Base-by-base conservation (phyloP, 257 asterid species). In the Solanum arcanum region DNA sequence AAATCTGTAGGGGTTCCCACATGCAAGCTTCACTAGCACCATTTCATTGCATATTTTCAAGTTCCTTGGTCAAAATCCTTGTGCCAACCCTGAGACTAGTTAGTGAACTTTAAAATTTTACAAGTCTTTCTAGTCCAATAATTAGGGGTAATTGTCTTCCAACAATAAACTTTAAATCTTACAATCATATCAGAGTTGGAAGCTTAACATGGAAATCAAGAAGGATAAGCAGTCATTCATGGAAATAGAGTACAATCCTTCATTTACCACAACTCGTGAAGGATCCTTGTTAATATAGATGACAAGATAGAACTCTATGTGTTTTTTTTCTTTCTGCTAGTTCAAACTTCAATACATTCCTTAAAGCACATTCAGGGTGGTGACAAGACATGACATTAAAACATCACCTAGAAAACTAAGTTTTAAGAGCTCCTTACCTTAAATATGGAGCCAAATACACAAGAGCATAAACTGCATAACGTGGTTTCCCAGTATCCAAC, bases 391-490 rank as follows among this genome's bases (percentile, higher is more conserved):
- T 74, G 8, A 29, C 44, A 42, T 39, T n/a, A 69, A 7, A 66
- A 42, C 80, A 15, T 84, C 66, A 62, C 2, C 80, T 41, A 66
- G 64, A 84, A 66, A 66, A 14, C 23, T 29, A 25, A n/a, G 11
- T 47, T 59, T 78, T 74, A 37, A 12, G 64, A 83, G 86, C 18
- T 56, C 60, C 83, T 78, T 88, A 97, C 98, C 99, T 97, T 93
- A 97, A 81, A 90, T 95, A 97, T 86, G 98, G 99, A 88, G 98
- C 98, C 90, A 97, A 93, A 88, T 97, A 97, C 72, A 93, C 98
- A 69, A 95, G 89, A 83, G 98, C 98, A 91, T 95, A 97, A 68
- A 97, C 95, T 89, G 94, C 97, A 88, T 97, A 97, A 25, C 98
- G 96, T 88, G 86, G 91, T 59, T 91, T 94, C 72, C 94, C 96